phyloP scores from a whole-genome alignment of 345 rosid genomes.

The Salix brachista region DNA sequence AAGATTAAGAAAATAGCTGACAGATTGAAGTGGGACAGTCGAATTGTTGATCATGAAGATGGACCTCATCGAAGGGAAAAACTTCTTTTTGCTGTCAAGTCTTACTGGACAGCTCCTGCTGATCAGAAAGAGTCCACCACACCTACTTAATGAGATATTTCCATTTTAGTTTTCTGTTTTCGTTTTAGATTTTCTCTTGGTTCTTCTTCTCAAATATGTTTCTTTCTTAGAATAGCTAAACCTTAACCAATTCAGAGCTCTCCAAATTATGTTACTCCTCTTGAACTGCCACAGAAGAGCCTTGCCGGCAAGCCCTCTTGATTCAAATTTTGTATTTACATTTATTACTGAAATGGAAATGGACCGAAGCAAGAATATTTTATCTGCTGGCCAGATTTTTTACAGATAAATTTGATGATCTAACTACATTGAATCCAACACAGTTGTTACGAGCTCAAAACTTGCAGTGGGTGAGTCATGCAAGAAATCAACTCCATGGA shows the following conservation, averaged over 20 bases:
- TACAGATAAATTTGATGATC: neutral
- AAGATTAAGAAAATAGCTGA: slow-evolving; percentile 48
- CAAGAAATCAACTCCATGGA: neutral
- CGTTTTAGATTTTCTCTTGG: neutral
- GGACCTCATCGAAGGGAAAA: slow-evolving; percentile 56
- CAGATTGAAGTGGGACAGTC: slow-evolving; percentile 48
- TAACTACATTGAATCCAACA: slow-evolving; percentile 4
- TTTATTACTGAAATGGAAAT: neutral
- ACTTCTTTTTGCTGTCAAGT: slow-evolving; percentile 55
- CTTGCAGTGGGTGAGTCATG: slow-evolving; percentile 24
- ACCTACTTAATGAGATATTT: slow-evolving; percentile 3
- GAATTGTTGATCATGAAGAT: slow-evolving; percentile 58
- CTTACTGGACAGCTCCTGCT: slow-evolving; percentile 45
- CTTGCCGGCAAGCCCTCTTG: neutral
- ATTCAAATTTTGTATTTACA: neutral
- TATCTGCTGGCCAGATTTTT: neutral
- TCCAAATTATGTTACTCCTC: neutral
- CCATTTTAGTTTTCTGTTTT: neutral
- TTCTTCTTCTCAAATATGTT: neutral
- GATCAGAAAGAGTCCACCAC: slow-evolving; percentile 10
- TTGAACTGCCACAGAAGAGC: neutral
- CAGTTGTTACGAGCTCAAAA: slow-evolving; percentile 1
- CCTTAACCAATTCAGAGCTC: neutral
- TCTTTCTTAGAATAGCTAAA: neutral
- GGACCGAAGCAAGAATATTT: neutral